Percentiles rank a stretch among this genome's conserved stretches.
These are phyloP conservation scores for Westerdykella aurantiaca DNA, from an alignment of 2,329 filamentous ascomycete species.

Conservation along the genomic window DNA sequence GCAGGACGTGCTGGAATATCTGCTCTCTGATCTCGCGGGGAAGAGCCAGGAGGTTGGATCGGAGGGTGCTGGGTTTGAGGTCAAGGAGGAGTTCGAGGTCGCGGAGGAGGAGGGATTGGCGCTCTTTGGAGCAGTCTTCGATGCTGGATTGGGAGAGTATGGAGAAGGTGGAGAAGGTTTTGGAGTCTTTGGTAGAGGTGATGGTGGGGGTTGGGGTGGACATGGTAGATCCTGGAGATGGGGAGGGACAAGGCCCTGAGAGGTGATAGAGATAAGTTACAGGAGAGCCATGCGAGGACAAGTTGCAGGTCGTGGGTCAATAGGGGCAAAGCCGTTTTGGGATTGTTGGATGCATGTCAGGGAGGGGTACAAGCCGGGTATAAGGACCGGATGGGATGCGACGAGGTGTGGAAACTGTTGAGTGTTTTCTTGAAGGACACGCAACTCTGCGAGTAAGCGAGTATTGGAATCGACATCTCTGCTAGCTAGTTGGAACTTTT, in stretches of 20 bases:
- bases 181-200: not conserved
- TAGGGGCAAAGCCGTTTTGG: not conserved
- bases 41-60: constrained; percentile 27
- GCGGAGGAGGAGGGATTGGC: constrained; percentile 29
- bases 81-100: constrained; percentile 32
- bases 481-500: no score
- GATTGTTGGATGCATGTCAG: not conserved
- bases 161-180: constrained; percentile 7
- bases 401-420: not conserved
- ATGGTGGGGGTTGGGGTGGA: not conserved
- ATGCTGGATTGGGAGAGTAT: constrained; percentile 18
- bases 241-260: not conserved
- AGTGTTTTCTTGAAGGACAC: no score
- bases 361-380: not conserved
- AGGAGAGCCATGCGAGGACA: not conserved
- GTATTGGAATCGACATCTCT: no score
- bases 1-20: constrained; percentile 25
- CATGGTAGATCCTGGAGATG: not conserved
- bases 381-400: not conserved
- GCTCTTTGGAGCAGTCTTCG: constrained; percentile 23
- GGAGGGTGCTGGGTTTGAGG: constrained; percentile 29
- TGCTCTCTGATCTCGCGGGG: constrained; percentile 24
- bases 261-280: not conserved
- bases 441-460: no score
- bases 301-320: not conserved